A percentile compares a stretch with the other conserved stretches of the same genome.
Conservation (phyloP, 2,329 filamentous ascomycete species). For the Claviceps africana region DNA sequence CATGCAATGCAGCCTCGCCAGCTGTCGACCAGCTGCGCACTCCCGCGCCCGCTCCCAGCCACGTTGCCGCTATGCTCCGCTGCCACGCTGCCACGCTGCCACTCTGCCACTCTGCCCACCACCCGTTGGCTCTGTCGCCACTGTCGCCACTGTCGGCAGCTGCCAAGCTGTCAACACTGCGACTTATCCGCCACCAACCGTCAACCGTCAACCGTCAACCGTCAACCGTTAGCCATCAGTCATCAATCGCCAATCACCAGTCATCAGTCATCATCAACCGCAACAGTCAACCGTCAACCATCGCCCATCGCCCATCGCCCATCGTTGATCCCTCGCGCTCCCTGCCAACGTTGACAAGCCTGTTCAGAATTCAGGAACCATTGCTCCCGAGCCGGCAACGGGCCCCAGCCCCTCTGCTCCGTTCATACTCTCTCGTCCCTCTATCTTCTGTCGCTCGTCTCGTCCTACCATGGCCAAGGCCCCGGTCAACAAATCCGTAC, state of each 20-base stretch:
- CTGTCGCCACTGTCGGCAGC: too few relatives aligned
- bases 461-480: neutral
- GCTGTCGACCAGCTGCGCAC: neutral
- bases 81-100: too few relatives aligned
- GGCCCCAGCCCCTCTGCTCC: neutral
- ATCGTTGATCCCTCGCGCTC: neutral
- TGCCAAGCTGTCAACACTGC: neutral
- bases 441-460: neutral
- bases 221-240: too few relatives aligned
- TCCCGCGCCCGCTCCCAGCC: neutral
- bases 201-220: too few relatives aligned
- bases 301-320: too few relatives aligned
- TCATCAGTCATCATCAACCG: too few relatives aligned
- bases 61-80: too few relatives aligned
- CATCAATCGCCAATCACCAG: too few relatives aligned
- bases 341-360: neutral
- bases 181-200: neutral
- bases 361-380: too few relatives aligned
- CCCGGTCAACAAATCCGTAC: neutral
- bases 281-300: too few relatives aligned
- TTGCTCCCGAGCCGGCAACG: neutral
- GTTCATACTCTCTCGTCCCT: neutral
- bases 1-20: neutral
- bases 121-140: too few relatives aligned
- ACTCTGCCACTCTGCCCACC: too few relatives aligned